Conservation (phyloP, 345 rosid genomes). For the Syzygium oleosum region DNA sequence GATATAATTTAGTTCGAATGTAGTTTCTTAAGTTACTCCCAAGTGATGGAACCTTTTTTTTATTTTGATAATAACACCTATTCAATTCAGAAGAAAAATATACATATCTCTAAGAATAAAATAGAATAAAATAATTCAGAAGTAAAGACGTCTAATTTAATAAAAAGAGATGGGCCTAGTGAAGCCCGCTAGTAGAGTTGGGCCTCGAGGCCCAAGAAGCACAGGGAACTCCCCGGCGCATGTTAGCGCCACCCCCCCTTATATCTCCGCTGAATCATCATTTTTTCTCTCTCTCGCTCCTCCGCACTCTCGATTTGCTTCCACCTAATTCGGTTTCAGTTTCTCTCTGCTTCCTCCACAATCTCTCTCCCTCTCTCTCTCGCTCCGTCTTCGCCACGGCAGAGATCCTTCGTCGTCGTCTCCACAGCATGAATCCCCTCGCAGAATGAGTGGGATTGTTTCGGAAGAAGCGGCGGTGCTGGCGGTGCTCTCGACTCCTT, state of each 20-base stretch:
- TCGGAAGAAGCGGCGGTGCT: not conserved
- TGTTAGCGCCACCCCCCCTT: not conserved
- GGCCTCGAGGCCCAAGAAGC: not conserved
- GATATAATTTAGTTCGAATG: not conserved
- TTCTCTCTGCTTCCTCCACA: not conserved
- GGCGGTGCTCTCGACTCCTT: not conserved
- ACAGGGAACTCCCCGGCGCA: not conserved
- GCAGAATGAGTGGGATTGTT: not conserved
- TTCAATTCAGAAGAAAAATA: not conserved
- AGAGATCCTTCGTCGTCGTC: not conserved
- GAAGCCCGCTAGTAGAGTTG: not conserved
- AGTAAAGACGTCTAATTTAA: not conserved
- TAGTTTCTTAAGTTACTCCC: not conserved
- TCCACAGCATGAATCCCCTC: not conserved
- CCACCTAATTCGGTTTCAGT: not conserved
- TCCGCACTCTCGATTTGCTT: not conserved
- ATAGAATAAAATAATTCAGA: not conserved
- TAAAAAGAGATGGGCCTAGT: not conserved
- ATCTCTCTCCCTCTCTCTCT: not conserved
- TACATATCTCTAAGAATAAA: not conserved
- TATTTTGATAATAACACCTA: not conserved
- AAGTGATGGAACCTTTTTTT: not conserved
- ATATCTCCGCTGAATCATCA: not conserved
- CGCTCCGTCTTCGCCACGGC: not conserved
- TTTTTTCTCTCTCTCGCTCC: not conserved